These are phyloP conservation scores for Arthonia radiata DNA, from an alignment of 495 filamentous ascomycete species.

Conservation along the genomic window DNA sequence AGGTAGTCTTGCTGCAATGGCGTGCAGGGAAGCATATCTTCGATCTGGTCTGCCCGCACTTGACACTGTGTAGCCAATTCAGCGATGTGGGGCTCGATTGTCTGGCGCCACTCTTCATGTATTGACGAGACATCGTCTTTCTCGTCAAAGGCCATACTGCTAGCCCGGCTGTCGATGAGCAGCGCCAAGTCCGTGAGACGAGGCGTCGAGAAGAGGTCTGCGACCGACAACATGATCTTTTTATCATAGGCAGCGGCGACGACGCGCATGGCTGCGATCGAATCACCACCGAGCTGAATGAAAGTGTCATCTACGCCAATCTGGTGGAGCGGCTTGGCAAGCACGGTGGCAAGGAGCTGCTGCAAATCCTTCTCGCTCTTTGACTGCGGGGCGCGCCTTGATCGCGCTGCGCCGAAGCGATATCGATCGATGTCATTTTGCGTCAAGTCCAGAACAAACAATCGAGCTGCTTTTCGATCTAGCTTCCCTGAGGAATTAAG, in stretches of 20 bases:
- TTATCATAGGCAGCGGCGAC: slow-evolving; percentile 11
- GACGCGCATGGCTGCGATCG: slow-evolving; percentile 14
- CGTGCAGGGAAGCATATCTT: slow-evolving; percentile 46
- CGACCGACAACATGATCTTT: slow-evolving; percentile 18
- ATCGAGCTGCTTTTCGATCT: no score
- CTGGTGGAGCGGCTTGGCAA: slow-evolving; percentile 1
- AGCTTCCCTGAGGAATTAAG: slow-evolving; percentile 7
- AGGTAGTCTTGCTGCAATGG: slow-evolving; percentile 46
- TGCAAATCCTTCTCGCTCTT: slow-evolving; percentile 5
- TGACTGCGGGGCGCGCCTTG: slow-evolving; percentile 1
- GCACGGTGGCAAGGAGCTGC: slow-evolving; percentile 6
- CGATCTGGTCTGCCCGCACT: slow-evolving; percentile 25
- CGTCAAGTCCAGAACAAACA: no score
- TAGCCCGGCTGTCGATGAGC: slow-evolving; percentile 4
- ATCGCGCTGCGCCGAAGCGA: no score
- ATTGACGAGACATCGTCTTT: slow-evolving; percentile 1
- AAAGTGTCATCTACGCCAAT: slow-evolving; percentile 8
- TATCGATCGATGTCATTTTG: no score
- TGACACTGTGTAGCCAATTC: slow-evolving; percentile 10
- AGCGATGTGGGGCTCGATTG: slow-evolving; percentile 4
- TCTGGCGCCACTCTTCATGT: slow-evolving; percentile 1
- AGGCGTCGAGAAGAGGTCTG: slow-evolving; percentile 19
- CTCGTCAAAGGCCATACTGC: slow-evolving; percentile 3
- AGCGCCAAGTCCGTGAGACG: slow-evolving; percentile 16
- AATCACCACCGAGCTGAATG: slow-evolving; percentile 14